Evolutionary conservation across 208 protist species (phyloP).

Genomic region (Naegleria gruberi): DNA sequence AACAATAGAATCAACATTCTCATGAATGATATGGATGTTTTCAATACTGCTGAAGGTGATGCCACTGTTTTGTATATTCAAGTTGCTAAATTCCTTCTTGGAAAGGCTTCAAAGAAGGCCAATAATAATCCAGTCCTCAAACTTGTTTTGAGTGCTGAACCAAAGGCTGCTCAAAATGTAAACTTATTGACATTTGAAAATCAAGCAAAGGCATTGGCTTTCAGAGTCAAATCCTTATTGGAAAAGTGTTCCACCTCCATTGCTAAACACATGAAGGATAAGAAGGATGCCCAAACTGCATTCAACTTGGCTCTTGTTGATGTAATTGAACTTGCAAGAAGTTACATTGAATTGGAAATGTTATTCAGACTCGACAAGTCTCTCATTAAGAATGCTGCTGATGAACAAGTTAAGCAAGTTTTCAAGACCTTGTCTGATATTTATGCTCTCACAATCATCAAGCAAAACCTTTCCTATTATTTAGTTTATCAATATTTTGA

Average conservation of each 20-base stretch:
- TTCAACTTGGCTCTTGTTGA: neutral
- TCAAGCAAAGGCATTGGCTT: neutral
- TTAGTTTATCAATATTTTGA: neutral
- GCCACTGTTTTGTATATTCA: constrained; percentile 40
- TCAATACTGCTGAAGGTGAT: constrained; percentile 39
- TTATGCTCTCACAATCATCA: neutral
- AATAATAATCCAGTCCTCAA: neutral
- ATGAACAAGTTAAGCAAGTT: neutral
- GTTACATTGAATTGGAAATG: neutral
- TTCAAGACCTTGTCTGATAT: neutral
- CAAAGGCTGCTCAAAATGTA: neutral
- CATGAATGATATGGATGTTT: neutral
- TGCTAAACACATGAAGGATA: neutral
- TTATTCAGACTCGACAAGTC: neutral
- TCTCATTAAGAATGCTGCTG: neutral
- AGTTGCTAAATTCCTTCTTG: constrained; percentile 1
- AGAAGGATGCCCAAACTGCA: neutral
- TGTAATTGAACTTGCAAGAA: neutral
- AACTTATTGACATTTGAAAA: neutral
- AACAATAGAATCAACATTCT: neutral
- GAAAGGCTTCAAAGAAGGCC: neutral
- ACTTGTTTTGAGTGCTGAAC: neutral
- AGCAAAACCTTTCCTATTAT: neutral
- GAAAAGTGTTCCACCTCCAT: neutral
- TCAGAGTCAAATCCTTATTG: neutral